phyloP scores from a whole-genome alignment of 148 eudicot species.

The Pouteria glomerata region DNA sequence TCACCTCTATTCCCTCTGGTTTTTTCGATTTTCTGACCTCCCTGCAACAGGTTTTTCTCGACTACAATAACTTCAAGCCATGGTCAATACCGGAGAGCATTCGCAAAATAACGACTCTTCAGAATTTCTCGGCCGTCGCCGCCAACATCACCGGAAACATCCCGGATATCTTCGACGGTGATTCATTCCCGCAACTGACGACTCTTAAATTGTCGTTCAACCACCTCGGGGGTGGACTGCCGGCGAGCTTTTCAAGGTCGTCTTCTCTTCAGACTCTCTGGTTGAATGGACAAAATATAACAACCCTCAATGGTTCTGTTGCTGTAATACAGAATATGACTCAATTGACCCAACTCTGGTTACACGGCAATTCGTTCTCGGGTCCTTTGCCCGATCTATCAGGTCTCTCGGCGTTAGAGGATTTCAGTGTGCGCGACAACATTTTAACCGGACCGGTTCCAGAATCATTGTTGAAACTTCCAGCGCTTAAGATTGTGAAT shows the following conservation, averaged over 20 bases:
- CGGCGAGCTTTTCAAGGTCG: conserved; percentile 44
- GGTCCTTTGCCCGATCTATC: conserved; percentile 87
- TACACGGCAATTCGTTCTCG: conserved; percentile 54
- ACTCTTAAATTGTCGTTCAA: conserved; percentile 49
- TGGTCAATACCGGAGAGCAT: conserved; percentile 63
- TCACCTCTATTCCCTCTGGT: conserved; percentile 41
- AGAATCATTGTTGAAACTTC: conserved; percentile 31
- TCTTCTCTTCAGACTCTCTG: conserved; percentile 55
- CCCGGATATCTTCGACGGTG: conserved; percentile 43
- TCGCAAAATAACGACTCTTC: conserved; percentile 27
- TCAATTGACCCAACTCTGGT: conserved; percentile 53
- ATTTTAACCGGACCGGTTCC: conserved; percentile 71
- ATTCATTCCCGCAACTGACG: conserved; percentile 39
- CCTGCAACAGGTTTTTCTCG: conserved; percentile 47
- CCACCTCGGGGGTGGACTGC: conserved; percentile 51
- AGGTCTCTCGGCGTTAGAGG: conserved; percentile 26
- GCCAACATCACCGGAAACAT: conserved; percentile 52
- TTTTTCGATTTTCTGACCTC: conserved; percentile 53
- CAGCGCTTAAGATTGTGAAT: conserved; percentile 38
- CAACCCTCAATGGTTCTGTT: conserved; percentile 52
- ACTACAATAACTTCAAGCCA: conserved; percentile 41
- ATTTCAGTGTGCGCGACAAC: conserved; percentile 69
- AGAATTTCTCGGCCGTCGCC: conserved; percentile 48
- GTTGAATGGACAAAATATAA: conserved; percentile 61
- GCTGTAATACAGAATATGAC: conserved; percentile 69